Conservation (phyloP, 2,329 filamentous ascomycete genomes). For the Aspergillus costaricaensis region DNA sequence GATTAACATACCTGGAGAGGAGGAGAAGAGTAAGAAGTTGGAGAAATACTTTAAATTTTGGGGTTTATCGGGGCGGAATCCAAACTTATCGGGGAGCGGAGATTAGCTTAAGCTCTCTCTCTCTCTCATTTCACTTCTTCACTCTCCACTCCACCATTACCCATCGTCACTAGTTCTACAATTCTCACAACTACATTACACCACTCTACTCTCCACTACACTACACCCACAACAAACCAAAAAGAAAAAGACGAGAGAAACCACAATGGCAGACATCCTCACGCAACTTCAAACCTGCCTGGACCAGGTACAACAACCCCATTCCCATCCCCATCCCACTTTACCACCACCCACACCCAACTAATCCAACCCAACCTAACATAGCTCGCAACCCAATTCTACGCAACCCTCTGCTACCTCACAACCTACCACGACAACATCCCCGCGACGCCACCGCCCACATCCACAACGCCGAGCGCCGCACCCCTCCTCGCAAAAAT, state of each 20-base stretch:
- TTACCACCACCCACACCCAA: not conserved
- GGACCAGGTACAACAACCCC: constrained; percentile 43
- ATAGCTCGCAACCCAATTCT: constrained; percentile 55
- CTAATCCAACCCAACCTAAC: not conserved
- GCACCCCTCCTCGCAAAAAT: constrained; percentile 45
- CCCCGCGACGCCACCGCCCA: constrained; percentile 36
- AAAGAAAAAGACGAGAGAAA: too few relatives aligned
- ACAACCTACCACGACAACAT: constrained; percentile 50
- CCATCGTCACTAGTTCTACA: not conserved
- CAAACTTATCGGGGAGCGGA: not conserved
- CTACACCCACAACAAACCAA: not conserved
- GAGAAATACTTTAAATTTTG: not conserved
- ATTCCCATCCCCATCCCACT: too few relatives aligned
- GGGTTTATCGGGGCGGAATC: too few relatives aligned
- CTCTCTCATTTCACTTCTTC: not conserved
- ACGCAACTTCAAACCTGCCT: constrained; percentile 55
- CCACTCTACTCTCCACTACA: not conserved
- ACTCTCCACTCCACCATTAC: not conserved
- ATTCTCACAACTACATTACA: not conserved
- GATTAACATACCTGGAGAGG: not conserved
- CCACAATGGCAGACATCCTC: constrained; percentile 47
- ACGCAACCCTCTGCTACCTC: constrained; percentile 53
- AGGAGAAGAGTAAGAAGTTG: not conserved
- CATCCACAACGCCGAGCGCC: constrained; percentile 33
- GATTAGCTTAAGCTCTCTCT: not conserved